Percentiles rank a stretch among this genome's conserved stretches.
phyloP scores from a whole-genome alignment of 2,329 filamentous ascomycete species.

The Talaromyces sp. region DNA sequence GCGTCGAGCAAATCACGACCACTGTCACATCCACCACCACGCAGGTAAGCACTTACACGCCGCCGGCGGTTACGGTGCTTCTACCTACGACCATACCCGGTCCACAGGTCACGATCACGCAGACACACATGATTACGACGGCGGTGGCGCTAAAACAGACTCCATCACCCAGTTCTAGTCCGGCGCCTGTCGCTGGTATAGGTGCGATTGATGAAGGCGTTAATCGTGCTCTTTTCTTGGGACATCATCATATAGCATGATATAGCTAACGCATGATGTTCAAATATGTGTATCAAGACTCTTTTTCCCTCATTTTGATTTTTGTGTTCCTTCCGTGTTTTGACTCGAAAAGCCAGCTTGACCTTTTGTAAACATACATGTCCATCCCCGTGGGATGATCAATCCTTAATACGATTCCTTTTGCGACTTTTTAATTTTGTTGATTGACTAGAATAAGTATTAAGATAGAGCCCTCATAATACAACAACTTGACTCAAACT shows the following conservation, averaged over 20 bases:
- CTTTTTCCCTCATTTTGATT: neutral
- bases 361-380: neutral
- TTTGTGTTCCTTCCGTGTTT: neutral
- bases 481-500: neutral
- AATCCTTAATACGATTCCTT: neutral
- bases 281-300: neutral
- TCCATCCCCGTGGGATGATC: neutral
- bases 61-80: neutral
- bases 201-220: neutral
- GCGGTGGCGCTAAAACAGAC: conserved; percentile 1
- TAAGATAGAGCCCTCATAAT: neutral
- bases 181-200: neutral
- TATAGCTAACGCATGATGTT: neutral
- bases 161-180: neutral
- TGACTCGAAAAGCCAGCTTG: neutral
- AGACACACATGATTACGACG: conserved; percentile 20
- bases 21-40: neutral
- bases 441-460: neutral
- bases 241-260: neutral
- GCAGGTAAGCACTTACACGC: neutral
- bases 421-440: neutral
- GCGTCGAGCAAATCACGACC: neutral
- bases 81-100: conserved; percentile 2
- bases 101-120: conserved; percentile 20
- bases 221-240: neutral